These are phyloP conservation scores for Solanum lignicaule DNA, from an alignment of 257 asterid species.

Conservation along the genomic window DNA sequence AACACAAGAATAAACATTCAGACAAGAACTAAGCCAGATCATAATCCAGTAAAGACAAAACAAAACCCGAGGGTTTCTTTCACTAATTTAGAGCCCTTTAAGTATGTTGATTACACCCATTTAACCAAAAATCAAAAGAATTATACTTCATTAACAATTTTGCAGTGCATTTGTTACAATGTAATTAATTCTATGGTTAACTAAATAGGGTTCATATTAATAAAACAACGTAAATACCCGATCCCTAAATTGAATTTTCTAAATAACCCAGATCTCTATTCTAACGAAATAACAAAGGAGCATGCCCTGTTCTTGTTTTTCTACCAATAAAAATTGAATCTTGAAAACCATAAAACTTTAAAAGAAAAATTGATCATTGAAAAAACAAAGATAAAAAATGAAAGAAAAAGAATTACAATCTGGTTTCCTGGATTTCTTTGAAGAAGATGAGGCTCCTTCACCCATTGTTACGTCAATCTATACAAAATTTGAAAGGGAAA, in stretches of 20 bases:
- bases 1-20: background rate
- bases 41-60: background rate
- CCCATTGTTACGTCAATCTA: slow-evolving; percentile 10
- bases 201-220: background rate
- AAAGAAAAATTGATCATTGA: background rate
- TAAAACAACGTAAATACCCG: background rate
- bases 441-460: slow-evolving; percentile 16
- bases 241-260: background rate
- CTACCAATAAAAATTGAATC: background rate
- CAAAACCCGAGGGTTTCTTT: background rate
- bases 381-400: background rate
- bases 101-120: background rate
- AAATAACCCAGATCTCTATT: background rate
- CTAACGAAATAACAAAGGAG: background rate
- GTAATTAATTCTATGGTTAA: background rate
- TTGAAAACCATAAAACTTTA: background rate
- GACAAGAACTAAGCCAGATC: background rate
- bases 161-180: background rate
- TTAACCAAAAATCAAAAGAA: background rate
- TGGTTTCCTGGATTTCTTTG: slow-evolving; percentile 25
- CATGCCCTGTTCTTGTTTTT: background rate
- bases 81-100: background rate
- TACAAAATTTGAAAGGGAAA: background rate
- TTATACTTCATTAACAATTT: background rate
- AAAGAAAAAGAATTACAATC: slow-evolving; percentile 11